phyloP scores from a whole-genome alignment of 176 grass and related monocot genomes.

The Oryza officinalis region DNA sequence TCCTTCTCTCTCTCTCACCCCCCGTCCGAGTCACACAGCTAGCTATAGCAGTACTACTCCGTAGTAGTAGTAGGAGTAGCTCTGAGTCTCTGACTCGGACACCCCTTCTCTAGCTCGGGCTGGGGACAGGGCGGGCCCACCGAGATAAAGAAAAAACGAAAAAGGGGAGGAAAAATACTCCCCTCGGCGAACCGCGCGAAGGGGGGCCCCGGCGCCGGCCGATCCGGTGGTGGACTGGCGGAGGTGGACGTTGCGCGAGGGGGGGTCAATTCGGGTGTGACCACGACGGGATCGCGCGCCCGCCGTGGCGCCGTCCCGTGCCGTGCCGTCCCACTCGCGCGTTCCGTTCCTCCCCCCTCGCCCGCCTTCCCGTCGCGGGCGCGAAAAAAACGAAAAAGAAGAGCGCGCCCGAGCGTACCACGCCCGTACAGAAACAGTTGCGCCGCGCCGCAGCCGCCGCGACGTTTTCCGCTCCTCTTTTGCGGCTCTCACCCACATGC shows the following conservation, averaged over 20 bases:
- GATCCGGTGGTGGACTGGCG: constrained; percentile 11
- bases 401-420: too few relatives aligned
- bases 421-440: neutral
- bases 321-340: neutral
- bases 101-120: neutral
- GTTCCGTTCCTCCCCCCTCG: neutral
- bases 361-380: neutral
- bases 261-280: constrained; percentile 26
- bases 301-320: neutral
- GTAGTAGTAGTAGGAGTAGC: neutral
- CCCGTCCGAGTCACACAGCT: constrained; percentile 27
- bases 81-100: constrained; percentile 29
- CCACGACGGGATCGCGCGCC: constrained; percentile 26
- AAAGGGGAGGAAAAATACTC: neutral
- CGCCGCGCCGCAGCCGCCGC: neutral
- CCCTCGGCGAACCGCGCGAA: neutral
- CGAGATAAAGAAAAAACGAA: constrained; percentile 32
- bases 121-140: constrained; percentile 31
- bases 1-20: neutral
- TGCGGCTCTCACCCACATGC: constrained; percentile 23
- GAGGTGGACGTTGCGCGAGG: neutral
- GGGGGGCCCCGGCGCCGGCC: neutral
- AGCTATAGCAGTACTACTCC: neutral
- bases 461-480: neutral
- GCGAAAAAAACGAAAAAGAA: too few relatives aligned